Evolutionary conservation across 148 eudicot genomes (phyloP).

Genomic region (Camellia granthamiana): DNA sequence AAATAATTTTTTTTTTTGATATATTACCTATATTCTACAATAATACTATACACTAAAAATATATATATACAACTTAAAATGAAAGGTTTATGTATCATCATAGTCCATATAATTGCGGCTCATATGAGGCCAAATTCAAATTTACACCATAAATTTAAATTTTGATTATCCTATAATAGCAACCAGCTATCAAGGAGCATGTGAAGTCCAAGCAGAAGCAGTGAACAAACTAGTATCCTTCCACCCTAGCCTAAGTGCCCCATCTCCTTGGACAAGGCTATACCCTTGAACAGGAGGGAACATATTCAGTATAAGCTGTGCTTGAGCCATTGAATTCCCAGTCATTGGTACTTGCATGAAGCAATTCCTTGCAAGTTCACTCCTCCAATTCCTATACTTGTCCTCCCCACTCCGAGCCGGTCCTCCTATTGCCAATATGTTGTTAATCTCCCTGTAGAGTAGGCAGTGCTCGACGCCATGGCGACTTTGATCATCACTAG

Average conservation of each 20-base stretch:
- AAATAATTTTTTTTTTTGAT: too few relatives aligned
- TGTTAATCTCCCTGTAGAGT: conserved; percentile 40
- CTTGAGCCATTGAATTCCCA: conserved; percentile 51
- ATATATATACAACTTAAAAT: too few relatives aligned
- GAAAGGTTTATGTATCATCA: too few relatives aligned
- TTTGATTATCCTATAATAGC: too few relatives aligned
- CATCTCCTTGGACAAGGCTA: conserved; percentile 50
- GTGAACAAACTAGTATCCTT: conserved; percentile 48
- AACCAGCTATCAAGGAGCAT: too few relatives aligned
- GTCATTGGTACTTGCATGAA: conserved; percentile 46
- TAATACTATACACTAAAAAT: too few relatives aligned
- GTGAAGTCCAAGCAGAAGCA: conserved; percentile 49
- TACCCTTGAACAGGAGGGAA: conserved; percentile 39
- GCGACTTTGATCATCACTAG: conserved; percentile 30
- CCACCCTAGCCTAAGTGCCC: conserved; percentile 50
- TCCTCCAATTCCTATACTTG: conserved; percentile 42
- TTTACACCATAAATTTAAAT: too few relatives aligned
- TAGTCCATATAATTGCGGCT: too few relatives aligned
- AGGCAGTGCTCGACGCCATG: conserved; percentile 36
- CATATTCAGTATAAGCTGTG: conserved; percentile 49
- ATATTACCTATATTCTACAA: too few relatives aligned
- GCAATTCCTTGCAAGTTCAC: conserved; percentile 35
- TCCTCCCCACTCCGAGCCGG: conserved; percentile 52
- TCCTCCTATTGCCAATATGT: conserved; percentile 49
- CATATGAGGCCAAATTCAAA: too few relatives aligned